Base-by-base conservation (phyloP, 2,329 filamentous ascomycete species). In the Ophiognomonia clavigignenti-juglandacearum region DNA sequence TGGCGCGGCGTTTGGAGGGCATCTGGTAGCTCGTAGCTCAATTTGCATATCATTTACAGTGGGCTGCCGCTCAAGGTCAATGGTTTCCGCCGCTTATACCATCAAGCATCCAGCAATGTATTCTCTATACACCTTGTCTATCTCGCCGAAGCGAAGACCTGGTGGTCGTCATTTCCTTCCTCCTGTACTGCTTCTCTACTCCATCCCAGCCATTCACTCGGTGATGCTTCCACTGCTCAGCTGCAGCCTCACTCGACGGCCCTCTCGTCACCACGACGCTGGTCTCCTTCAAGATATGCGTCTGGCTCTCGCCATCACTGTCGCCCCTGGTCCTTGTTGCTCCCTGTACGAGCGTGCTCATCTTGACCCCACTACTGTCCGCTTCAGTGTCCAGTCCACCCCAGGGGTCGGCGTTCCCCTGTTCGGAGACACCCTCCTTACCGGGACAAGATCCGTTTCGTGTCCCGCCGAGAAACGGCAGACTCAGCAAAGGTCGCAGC, bases 401-500 rank as follows among this genome's bases (percentile, higher is more conserved):
- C 18, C 26, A 16, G 34, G 31, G 18, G n/a, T 18, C 14, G n/a
- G 26, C 31, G n/a, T 35, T 16, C 13, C 32, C 32, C n/a, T 35
- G 11, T n/a, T n/a, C n/a, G 32, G 32, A 35, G 32, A 16, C 13
- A 4, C n/a, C 32, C 19, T 35, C 19, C n/a, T 16, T 35, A 14
- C 6, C 13, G n/a, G 22, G 31, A 8, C 36, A 16, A 4, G 42
- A 44, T 23, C n/a, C 19, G 13, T 37, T 29, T 3, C 13, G 18
- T 9, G 43, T 23, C 14, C 51, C 52, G 7, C 51, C 49, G 41
- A 64, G 40, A 34, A 56, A 45, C 7, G 59, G 53, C 29, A 63
- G 48, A 43, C 57, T 56, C 43, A 74, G 62, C 7, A 75, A 57
- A 1, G 71, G 71, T 0, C 72, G 69, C 2, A 74, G 63, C 4